Conservation (phyloP, 2,329 filamentous ascomycete species). For the Monosporascus sp. region DNA sequence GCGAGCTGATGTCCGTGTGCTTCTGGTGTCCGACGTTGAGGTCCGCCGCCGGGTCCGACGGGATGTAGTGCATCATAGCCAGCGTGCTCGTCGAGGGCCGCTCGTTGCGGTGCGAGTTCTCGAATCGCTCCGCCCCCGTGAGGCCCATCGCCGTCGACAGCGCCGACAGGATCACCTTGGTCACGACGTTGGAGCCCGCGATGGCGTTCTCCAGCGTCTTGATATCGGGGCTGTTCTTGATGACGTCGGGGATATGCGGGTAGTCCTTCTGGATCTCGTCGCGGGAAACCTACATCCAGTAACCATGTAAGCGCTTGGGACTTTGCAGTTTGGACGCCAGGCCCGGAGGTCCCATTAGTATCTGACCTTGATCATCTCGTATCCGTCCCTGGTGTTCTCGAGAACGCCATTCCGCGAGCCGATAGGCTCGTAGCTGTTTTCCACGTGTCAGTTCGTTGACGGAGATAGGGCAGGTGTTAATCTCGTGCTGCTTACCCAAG, state of each 20-base stretch:
- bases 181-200: conserved; percentile 43
- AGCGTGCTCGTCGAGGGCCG: conserved; percentile 42
- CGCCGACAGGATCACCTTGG: conserved; percentile 44
- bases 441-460: not conserved
- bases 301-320: not conserved
- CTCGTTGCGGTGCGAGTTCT: conserved; percentile 46
- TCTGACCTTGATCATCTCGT: conserved; percentile 46
- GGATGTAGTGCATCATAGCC: conserved; percentile 52
- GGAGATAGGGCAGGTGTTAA: not conserved
- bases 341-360: no score
- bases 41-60: conserved; percentile 34
- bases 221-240: conserved; percentile 44
- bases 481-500: conserved; percentile 33
- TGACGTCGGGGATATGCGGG: conserved; percentile 39
- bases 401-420: conserved; percentile 43
- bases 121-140: conserved; percentile 39
- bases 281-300: conserved; percentile 30
- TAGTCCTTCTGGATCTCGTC: conserved; percentile 44
- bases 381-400: conserved; percentile 43
- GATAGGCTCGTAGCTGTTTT: conserved; percentile 40
- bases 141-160: conserved; percentile 43
- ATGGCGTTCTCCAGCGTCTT: conserved; percentile 44
- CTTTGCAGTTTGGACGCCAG: no score
- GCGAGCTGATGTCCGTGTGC: conserved; percentile 51
- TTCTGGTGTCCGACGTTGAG: conserved; percentile 47